A percentile compares a stretch with the other conserved stretches of the same genome.
These are phyloP conservation scores for Penicillium nucicola DNA, from an alignment of 495 filamentous ascomycete species.

Conservation along the genomic window DNA sequence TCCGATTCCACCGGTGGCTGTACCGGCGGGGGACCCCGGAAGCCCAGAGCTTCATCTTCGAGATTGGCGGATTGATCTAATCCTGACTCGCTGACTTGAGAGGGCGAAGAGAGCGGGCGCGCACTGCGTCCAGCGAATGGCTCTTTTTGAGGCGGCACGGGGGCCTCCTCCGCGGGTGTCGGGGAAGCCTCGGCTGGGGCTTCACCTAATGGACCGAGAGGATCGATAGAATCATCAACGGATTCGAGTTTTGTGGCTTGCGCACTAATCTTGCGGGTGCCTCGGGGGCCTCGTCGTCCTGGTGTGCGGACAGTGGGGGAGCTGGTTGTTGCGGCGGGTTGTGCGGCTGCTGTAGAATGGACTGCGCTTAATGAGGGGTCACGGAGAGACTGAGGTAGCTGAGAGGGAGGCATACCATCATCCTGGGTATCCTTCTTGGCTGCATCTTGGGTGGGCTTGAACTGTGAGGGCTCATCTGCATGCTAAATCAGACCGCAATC, in stretches of 20 bases:
- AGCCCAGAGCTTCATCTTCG: slow-evolving; percentile 60
- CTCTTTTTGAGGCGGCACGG: slow-evolving; percentile 87
- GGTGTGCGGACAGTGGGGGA: slow-evolving; percentile 42
- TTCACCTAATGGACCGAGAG: slow-evolving; percentile 80
- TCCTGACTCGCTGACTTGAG: slow-evolving; percentile 43
- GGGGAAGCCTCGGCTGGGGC: slow-evolving; percentile 45
- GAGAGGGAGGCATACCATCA: slow-evolving; percentile 23
- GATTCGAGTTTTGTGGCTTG: slow-evolving; percentile 83
- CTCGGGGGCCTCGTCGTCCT: slow-evolving; percentile 51
- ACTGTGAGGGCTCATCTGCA: slow-evolving; percentile 58
- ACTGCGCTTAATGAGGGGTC: slow-evolving; percentile 29
- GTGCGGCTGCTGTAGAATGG: slow-evolving; percentile 33
- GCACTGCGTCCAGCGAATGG: slow-evolving; percentile 57
- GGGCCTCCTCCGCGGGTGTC: slow-evolving; percentile 61
- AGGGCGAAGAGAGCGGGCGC: slow-evolving; percentile 45
- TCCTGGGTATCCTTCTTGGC: slow-evolving; percentile 26
- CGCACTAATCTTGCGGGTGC: slow-evolving; percentile 70
- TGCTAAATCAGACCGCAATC: slow-evolving; percentile 18
- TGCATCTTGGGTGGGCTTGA: slow-evolving; percentile 30
- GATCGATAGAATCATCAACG: slow-evolving; percentile 85
- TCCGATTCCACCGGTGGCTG: slow-evolving; percentile 53
- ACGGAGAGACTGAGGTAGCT: slow-evolving; percentile 13
- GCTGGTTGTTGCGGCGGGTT: slow-evolving; percentile 31
- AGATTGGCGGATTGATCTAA: slow-evolving; percentile 61
- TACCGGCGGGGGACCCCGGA: slow-evolving; percentile 70